Evolutionary conservation across 257 asterid genomes (phyloP).

Genomic region (Jacaranda mimosifolia): DNA sequence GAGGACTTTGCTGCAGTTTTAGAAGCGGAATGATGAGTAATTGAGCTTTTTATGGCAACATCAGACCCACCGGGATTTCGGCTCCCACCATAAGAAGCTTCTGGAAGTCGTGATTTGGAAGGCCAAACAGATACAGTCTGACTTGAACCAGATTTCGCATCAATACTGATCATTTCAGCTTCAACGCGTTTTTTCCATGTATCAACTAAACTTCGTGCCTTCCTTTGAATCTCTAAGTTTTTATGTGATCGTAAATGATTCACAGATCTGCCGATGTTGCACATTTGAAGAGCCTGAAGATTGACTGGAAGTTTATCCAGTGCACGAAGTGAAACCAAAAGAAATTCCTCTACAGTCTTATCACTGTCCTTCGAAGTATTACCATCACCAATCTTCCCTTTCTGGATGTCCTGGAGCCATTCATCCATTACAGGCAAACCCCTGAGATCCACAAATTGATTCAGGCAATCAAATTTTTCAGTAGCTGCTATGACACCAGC

Average conservation of each 20-base stretch:
- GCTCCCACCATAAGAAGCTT: no score
- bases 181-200: slow-evolving; percentile 68
- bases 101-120: slow-evolving; percentile 32
- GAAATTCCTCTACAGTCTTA: slow-evolving; percentile 50
- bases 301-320: slow-evolving; percentile 61
- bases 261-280: slow-evolving; percentile 61
- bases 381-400: slow-evolving; percentile 42
- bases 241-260: slow-evolving; percentile 55
- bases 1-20: slow-evolving; percentile 43
- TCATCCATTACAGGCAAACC: slow-evolving; percentile 55
- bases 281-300: slow-evolving; percentile 54
- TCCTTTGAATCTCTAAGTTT: slow-evolving; percentile 56
- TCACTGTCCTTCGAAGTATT: slow-evolving; percentile 49
- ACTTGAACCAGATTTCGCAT: slow-evolving; percentile 49
- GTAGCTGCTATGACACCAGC: slow-evolving; percentile 55
- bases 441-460: slow-evolving; percentile 49
- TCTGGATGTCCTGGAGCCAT: slow-evolving; percentile 60
- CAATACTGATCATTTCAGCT: slow-evolving; percentile 56
- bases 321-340: slow-evolving; percentile 56
- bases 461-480: slow-evolving; percentile 54
- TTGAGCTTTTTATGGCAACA: slow-evolving; percentile 46
- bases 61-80: slow-evolving; percentile 47
- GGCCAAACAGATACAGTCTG: slow-evolving; percentile 43
- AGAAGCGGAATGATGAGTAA: slow-evolving; percentile 43
- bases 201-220: slow-evolving; percentile 57